phyloP scores from a whole-genome alignment of 2,329 filamentous ascomycete genomes.

The Ascochyta lentis region DNA sequence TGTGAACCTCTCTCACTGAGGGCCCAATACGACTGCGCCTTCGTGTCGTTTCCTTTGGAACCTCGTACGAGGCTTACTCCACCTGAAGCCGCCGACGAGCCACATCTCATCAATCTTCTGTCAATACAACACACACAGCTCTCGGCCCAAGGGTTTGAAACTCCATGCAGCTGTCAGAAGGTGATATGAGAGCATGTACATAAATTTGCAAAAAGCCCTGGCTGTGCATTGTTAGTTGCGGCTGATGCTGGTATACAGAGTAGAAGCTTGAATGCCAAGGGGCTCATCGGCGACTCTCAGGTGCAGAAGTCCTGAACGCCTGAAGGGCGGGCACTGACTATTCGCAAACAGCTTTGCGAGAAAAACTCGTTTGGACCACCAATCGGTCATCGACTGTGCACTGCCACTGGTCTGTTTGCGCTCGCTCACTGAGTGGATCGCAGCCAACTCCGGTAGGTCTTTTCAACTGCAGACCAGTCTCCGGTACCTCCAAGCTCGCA shows the following conservation, averaged over 20 bases:
- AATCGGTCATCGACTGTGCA: not conserved
- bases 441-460: not conserved
- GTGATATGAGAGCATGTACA: no score
- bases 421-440: not conserved
- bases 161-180: no score
- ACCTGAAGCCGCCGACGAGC: no score
- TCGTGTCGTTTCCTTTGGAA: not conserved
- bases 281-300: no score
- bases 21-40: not conserved
- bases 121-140: no score
- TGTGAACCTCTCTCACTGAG: not conserved
- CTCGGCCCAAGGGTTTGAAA: no score
- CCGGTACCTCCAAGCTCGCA: not conserved
- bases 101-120: no score
- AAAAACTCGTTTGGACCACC: not conserved
- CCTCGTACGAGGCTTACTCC: not conserved
- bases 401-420: not conserved
- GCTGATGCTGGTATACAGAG: no score
- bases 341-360: not conserved
- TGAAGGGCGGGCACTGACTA: no score
- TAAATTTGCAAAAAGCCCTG: no score
- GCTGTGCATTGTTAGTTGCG: no score
- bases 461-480: not conserved
- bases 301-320: not conserved
- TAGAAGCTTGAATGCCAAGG: no score